phyloP scores from a whole-genome alignment of 495 filamentous ascomycete species.

The Thermochaetoides thermophila region DNA sequence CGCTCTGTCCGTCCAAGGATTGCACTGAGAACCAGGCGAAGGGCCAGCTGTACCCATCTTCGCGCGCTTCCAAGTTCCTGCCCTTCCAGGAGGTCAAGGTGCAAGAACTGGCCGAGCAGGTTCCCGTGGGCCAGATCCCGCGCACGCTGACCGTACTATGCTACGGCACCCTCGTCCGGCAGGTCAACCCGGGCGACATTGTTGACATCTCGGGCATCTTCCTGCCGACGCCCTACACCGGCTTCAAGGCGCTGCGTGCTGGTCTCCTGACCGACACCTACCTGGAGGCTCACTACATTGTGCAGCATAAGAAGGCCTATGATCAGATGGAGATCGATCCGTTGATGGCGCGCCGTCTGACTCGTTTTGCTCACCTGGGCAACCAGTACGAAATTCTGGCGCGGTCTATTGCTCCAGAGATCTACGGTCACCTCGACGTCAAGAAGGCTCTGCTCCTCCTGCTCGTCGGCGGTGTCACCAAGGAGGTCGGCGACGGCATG shows the following conservation, averaged over 20 bases:
- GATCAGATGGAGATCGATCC: conserved; percentile 66
- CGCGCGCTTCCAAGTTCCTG: conserved; percentile 87
- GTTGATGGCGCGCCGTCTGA: conserved; percentile 63
- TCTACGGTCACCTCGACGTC: conserved; percentile 90
- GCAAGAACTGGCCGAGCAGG: conserved; percentile 96
- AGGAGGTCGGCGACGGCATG: conserved; percentile 97
- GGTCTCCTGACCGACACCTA: conserved; percentile 94
- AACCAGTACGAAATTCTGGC: conserved; percentile 90
- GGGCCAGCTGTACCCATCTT: conserved; percentile 84
- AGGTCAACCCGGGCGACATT: conserved; percentile 85
- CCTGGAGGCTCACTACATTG: conserved; percentile 82
- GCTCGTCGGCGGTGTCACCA: conserved; percentile 89
- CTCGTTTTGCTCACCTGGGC: conserved; percentile 62
- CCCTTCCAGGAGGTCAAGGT: conserved; percentile 98
- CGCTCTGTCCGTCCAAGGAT: conserved; percentile 71
- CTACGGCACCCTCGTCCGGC: conserved; percentile 68
- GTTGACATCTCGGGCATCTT: conserved; percentile 91
- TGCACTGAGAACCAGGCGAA: conserved; percentile 83
- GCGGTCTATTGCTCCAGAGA: conserved; percentile 92
- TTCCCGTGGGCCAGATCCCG: conserved; percentile 94
- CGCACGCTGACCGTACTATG: conserved; percentile 79
- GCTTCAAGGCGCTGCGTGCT: conserved; percentile 90
- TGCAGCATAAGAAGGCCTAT: conserved; percentile 96
- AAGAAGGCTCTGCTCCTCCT: conserved; percentile 94
- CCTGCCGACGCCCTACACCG: conserved; percentile 91